Percentiles rank a stretch among this genome's conserved stretches.
Evolutionary conservation across 225 moss, liverwort and hornwort genomes (phyloP).

Genomic region (Physcomitrellopsis africana): DNA sequence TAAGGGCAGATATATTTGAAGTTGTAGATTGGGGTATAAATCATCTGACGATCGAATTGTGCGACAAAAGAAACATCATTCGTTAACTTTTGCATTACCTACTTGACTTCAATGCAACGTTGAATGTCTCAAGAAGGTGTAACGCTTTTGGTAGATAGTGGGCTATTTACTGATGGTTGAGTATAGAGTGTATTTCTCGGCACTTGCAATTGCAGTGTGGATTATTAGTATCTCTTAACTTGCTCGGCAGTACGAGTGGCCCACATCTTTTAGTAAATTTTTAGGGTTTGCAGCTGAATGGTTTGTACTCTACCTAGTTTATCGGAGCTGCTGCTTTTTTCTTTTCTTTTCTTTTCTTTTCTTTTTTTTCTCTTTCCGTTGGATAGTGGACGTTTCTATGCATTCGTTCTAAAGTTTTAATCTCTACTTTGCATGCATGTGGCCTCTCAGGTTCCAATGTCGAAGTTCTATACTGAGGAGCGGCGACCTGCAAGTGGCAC

Average conservation of each 20-base stretch:
- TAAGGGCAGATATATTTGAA: neutral
- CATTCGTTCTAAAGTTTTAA: constrained; percentile 9
- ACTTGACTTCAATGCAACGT: constrained; percentile 15
- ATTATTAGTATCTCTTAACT: neutral
- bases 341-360: too few species aligned
- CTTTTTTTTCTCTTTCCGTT: neutral
- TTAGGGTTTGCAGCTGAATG: constrained; percentile 41
- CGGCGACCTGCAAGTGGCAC: constrained; percentile 33
- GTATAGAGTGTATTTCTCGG: neutral
- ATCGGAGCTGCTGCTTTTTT: neutral
- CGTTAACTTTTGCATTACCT: neutral
- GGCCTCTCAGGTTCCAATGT: constrained; percentile 41
- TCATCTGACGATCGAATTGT: neutral
- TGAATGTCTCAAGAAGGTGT: constrained; percentile 2
- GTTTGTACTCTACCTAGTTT: neutral
- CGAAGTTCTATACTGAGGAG: constrained; percentile 27
- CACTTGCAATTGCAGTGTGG: neutral
- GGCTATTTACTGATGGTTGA: constrained; percentile 1
- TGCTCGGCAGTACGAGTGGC: neutral
- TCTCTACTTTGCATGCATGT: constrained; percentile 25
- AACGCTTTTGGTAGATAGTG: constrained; percentile 12
- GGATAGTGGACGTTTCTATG: neutral
- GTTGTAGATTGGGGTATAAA: constrained; percentile 2
- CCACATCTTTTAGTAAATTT: constrained; percentile 5
- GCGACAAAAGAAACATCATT: neutral